Percentiles rank a stretch among this genome's conserved stretches.
These are phyloP conservation scores for Citeromyces nyonsensis DNA, from an alignment of 805 yeast genomes.

Conservation along the genomic window DNA sequence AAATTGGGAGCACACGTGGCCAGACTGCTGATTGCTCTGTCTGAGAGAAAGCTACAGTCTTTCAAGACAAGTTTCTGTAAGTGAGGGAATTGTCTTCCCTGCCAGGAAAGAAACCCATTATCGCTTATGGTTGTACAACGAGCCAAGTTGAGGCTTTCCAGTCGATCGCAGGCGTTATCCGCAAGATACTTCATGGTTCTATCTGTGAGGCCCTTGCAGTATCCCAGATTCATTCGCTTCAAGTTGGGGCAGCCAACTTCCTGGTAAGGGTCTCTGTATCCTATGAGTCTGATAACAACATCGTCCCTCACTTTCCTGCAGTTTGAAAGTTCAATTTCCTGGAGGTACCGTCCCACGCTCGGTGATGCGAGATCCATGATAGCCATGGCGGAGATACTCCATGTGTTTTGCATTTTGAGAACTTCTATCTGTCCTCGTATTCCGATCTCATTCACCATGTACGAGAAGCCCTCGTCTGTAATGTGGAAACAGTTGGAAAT, in stretches of 20 bases:
- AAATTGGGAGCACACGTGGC: conserved; percentile 47
- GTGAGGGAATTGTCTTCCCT: conserved; percentile 35
- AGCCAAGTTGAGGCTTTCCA: conserved; percentile 45
- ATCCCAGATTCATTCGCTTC: conserved; percentile 40
- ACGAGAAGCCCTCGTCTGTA: conserved; percentile 61
- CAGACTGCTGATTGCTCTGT: conserved; percentile 43
- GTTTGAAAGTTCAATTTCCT: conserved; percentile 51
- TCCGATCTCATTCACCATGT: conserved; percentile 57
- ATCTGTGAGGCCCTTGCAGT: conserved; percentile 66
- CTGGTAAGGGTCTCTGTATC: conserved; percentile 15
- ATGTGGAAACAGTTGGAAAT: conserved; percentile 65
- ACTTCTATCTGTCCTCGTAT: conserved; percentile 40
- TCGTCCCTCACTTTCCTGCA: conserved; percentile 59
- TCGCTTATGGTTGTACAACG: conserved; percentile 73
- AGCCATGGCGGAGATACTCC: conserved; percentile 74
- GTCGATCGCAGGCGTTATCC: conserved; percentile 33
- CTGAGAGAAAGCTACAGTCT: conserved; percentile 65
- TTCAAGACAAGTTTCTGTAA: conserved; percentile 37
- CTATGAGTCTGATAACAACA: conserved; percentile 55
- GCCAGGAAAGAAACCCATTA: conserved; percentile 55
- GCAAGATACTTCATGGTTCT: conserved; percentile 49
- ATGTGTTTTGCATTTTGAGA: conserved; percentile 49
- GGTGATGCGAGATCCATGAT: conserved; percentile 65
- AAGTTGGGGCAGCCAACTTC: conserved; percentile 44
- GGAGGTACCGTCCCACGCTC: conserved; percentile 41